These are phyloP conservation scores for Fusarium sp. DNA, from an alignment of 2,329 filamentous ascomycete species.

Conservation along the genomic window DNA sequence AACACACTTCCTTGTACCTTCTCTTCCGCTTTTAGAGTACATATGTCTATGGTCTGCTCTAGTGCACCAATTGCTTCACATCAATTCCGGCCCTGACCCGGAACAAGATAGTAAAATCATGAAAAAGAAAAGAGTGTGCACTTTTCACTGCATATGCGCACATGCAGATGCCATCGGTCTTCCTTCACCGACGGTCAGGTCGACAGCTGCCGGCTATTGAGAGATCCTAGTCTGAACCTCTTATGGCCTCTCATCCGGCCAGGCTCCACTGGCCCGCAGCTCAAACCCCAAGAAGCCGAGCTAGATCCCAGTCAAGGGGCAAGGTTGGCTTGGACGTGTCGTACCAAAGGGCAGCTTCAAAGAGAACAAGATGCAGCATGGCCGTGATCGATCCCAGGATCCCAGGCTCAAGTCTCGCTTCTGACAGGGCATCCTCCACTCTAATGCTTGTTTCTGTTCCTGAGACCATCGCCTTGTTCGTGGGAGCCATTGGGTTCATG, in stretches of 20 bases:
- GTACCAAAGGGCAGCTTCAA: not conserved
- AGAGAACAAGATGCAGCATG: constrained; percentile 2
- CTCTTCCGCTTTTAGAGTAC: not conserved
- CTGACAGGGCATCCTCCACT: constrained; percentile 3
- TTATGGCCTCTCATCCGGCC: constrained; percentile 6
- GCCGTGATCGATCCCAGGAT: not conserved
- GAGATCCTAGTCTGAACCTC: not conserved
- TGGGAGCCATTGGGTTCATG: constrained; percentile 26
- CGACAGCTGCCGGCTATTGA: constrained; percentile 3
- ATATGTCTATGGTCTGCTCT: constrained; percentile 1
- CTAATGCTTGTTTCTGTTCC: constrained; percentile 46
- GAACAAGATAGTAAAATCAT: not conserved
- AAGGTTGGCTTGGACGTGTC: constrained; percentile 6
- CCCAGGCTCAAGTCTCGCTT: constrained; percentile 3
- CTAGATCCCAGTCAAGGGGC: constrained; percentile 7
- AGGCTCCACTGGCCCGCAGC: constrained; percentile 20
- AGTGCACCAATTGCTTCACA: constrained; percentile 20
- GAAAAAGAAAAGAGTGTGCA: not conserved
- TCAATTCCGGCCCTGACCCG: not conserved
- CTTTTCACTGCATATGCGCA: not conserved
- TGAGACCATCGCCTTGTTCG: constrained; percentile 35
- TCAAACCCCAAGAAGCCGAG: constrained; percentile 10
- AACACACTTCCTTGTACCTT: not conserved
- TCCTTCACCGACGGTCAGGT: constrained; percentile 14
- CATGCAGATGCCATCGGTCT: not conserved